These are phyloP conservation scores for Heliosperma pusillum DNA, from an alignment of 148 eudicot genomes.

Conservation along the genomic window DNA sequence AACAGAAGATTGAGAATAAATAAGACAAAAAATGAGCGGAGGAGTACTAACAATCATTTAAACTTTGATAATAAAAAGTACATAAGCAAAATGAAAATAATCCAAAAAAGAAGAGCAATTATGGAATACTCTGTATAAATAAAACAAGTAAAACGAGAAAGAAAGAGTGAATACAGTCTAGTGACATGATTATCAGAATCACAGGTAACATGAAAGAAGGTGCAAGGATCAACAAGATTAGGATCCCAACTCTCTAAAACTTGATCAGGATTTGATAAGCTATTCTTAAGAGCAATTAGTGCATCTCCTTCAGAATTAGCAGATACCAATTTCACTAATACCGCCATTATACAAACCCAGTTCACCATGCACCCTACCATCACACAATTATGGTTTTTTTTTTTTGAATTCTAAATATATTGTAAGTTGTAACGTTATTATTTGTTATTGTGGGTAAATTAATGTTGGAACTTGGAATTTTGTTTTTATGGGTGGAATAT, in stretches of 20 bases:
- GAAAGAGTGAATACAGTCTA: constrained; percentile 45
- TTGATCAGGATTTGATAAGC: constrained; percentile 67
- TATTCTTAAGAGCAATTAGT: constrained; percentile 58
- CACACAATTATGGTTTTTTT: too few relatives aligned
- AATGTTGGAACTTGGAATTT: too few relatives aligned
- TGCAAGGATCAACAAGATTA: constrained; percentile 77
- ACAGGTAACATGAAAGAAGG: constrained; percentile 88
- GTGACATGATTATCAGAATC: constrained; percentile 59
- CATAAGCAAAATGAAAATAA: not conserved
- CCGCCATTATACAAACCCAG: constrained; percentile 21
- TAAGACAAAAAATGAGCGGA: too few relatives aligned
- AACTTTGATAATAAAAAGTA: too few relatives aligned
- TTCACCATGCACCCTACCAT: constrained; percentile 14
- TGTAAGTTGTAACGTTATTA: too few relatives aligned
- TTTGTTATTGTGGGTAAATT: too few relatives aligned
- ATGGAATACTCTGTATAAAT: not conserved
- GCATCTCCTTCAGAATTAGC: constrained; percentile 83
- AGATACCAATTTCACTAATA: constrained; percentile 26
- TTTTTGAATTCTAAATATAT: too few relatives aligned
- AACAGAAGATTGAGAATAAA: too few relatives aligned
- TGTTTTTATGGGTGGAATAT: too few relatives aligned
- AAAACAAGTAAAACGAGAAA: not conserved
- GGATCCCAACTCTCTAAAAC: constrained; percentile 81
- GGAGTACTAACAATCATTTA: too few relatives aligned
- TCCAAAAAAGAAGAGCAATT: not conserved